Percentiles rank a stretch among this genome's conserved stretches.
phyloP scores from a whole-genome alignment of 176 grass and related monocot species.

The Luzula sylvatica region DNA sequence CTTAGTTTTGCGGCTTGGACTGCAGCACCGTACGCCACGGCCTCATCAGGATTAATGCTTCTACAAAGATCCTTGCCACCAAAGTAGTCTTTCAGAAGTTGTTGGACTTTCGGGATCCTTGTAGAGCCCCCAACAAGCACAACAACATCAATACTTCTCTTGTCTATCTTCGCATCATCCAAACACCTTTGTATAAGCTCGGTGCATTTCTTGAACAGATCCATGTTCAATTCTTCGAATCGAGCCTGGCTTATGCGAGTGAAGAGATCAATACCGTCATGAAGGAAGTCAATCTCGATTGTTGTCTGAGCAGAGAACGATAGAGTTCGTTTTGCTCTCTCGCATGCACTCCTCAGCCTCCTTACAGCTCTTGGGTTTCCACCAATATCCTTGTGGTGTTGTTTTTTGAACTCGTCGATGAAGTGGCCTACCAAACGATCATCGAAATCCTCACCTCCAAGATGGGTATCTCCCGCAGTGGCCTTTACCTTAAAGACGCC shows the following conservation, averaged over 20 bases:
- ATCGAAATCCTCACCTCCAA: constrained; percentile 89
- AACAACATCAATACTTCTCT: constrained; percentile 46
- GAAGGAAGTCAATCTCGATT: constrained; percentile 65
- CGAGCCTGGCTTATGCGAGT: constrained; percentile 51
- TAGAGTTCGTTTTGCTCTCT: constrained; percentile 72
- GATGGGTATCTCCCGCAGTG: constrained; percentile 49
- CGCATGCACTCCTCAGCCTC: constrained; percentile 49
- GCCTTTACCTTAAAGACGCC: constrained; percentile 88
- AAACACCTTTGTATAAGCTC: constrained; percentile 70
- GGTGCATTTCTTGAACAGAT: constrained; percentile 74
- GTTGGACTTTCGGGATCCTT: constrained; percentile 72
- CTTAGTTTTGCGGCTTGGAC: constrained; percentile 69
- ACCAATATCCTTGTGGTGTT: constrained; percentile 78
- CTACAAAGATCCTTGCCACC: constrained; percentile 86
- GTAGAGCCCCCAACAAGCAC: constrained; percentile 75
- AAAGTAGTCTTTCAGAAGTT: constrained; percentile 70
- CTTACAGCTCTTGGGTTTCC: constrained; percentile 59
- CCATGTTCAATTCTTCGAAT: constrained; percentile 90
- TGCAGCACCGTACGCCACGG: constrained; percentile 62
- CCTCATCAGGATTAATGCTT: constrained; percentile 91
- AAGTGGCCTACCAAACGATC: constrained; percentile 77
- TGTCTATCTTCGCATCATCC: constrained; percentile 77
- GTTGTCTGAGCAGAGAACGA: constrained; percentile 76
- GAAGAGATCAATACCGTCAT: constrained; percentile 76
- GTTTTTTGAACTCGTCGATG: constrained; percentile 58